Evolutionary conservation across 2,329 filamentous ascomycete genomes (phyloP).

Genomic region (Pseudogymnoascus sp.): DNA sequence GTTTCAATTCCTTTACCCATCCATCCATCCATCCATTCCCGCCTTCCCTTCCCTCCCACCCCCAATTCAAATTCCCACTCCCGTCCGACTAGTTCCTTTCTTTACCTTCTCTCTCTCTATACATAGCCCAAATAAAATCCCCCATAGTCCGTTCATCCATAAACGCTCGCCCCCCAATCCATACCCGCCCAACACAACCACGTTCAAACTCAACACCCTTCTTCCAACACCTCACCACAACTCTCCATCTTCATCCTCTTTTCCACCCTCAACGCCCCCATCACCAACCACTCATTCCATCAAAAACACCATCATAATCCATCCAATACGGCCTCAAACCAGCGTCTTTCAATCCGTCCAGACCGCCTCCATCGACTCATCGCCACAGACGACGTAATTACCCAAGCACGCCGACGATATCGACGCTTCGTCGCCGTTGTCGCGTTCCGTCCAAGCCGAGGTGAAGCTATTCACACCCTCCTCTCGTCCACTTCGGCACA

Average conservation of each 20-base stretch:
- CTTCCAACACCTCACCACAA: constrained; percentile 7
- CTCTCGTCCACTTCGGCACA: neutral
- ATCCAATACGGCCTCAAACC: constrained; percentile 19
- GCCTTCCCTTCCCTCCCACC: too few species aligned
- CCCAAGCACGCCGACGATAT: constrained; percentile 13
- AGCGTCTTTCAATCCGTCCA: constrained; percentile 21
- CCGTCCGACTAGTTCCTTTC: too few species aligned
- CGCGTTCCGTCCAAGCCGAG: too few species aligned
- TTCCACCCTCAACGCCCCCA: constrained; percentile 11
- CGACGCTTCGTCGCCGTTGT: constrained; percentile 1
- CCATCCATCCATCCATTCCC: too few species aligned
- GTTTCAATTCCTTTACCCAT: too few species aligned
- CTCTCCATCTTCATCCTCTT: constrained; percentile 6
- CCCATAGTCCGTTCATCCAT: neutral
- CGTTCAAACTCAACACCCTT: neutral
- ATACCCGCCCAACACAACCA: too few species aligned
- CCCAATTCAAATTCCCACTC: neutral
- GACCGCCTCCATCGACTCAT: constrained; percentile 18
- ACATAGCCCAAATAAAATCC: too few species aligned
- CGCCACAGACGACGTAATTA: constrained; percentile 14
- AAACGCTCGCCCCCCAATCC: neutral
- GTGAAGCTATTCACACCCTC: neutral
- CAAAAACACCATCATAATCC: constrained; percentile 1
- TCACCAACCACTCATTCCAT: constrained; percentile 9
- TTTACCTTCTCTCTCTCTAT: too few species aligned